Percentiles rank a stretch among this genome's conserved stretches.
Evolutionary conservation across 768 basidiomycete species (phyloP).

Genomic region (Daedaleopsis nitida): DNA sequence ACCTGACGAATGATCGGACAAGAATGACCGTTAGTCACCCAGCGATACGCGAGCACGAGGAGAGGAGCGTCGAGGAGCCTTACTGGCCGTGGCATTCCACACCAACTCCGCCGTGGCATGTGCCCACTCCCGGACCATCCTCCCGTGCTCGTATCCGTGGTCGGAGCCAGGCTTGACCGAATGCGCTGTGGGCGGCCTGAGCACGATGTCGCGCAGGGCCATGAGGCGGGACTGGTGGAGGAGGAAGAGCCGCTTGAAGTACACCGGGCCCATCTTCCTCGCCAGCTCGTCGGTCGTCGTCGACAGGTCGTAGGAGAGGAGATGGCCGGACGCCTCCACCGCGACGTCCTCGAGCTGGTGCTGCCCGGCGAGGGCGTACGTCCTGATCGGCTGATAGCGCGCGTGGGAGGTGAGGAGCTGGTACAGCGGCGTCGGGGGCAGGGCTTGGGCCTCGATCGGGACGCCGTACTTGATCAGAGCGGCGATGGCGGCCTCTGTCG

Average conservation of each 20-base stretch:
- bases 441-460: conserved; percentile 26
- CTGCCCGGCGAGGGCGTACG: conserved; percentile 45
- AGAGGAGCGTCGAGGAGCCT: not conserved
- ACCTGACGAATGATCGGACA: conserved; percentile 42
- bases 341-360: conserved; percentile 42
- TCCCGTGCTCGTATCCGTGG: conserved; percentile 18
- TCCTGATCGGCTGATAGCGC: conserved; percentile 38
- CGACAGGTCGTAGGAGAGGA: conserved; percentile 37
- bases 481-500: conserved; percentile 27
- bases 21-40: not conserved
- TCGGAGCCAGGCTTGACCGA: conserved; percentile 22
- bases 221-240: conserved; percentile 40
- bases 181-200: conserved; percentile 30
- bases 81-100: conserved; percentile 33
- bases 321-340: conserved; percentile 38
- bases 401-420: conserved; percentile 36
- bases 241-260: conserved; percentile 43
- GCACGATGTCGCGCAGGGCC: conserved; percentile 36
- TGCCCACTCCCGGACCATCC: conserved; percentile 33
- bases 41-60: not conserved
- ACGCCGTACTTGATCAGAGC: conserved; percentile 33
- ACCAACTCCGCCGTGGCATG: conserved; percentile 30
- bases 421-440: conserved; percentile 32
- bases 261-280: conserved; percentile 41
- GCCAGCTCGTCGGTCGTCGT: conserved; percentile 42